phyloP scores from a whole-genome alignment of 164 flowering plant species.

The Sextonia rubra region DNA sequence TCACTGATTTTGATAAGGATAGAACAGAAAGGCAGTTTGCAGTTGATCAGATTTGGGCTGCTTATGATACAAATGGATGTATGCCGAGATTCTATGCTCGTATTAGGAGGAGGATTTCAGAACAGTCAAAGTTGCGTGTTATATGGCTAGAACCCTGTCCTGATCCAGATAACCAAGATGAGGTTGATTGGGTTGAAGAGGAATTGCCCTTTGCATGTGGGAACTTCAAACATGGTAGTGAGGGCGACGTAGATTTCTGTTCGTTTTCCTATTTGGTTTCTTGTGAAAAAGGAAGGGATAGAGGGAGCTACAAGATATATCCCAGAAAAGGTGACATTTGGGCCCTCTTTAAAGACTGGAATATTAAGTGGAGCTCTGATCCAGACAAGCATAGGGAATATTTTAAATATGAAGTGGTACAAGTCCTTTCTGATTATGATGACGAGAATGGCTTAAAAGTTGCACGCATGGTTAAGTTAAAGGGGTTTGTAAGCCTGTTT shows the following conservation, averaged over 20 bases:
- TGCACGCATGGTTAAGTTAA: constrained; percentile 43
- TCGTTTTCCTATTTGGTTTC: constrained; percentile 55
- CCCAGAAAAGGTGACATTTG: constrained; percentile 76
- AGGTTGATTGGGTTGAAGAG: constrained; percentile 33
- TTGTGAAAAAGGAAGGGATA: constrained; percentile 24
- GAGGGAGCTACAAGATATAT: constrained; percentile 30
- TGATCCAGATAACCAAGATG: constrained; percentile 35
- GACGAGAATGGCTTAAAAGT: constrained; percentile 41
- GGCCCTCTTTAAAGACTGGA: constrained; percentile 79
- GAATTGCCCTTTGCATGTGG: constrained; percentile 74
- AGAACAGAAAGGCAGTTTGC: constrained; percentile 41
- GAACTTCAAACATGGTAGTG: constrained; percentile 35
- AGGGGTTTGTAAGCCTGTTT: constrained; percentile 59
- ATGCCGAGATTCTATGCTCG: constrained; percentile 93
- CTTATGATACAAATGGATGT: constrained; percentile 61
- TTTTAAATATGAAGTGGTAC: constrained; percentile 54
- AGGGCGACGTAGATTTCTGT: constrained; percentile 29
- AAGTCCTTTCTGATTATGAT: constrained; percentile 51
- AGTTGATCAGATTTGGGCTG: constrained; percentile 77
- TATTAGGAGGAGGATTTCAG: constrained; percentile 38
- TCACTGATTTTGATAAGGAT: constrained; percentile 53
- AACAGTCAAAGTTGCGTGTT: constrained; percentile 50
- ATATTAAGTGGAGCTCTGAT: constrained; percentile 39
- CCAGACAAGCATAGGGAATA: constrained; percentile 26
- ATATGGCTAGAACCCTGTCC: constrained; percentile 66